phyloP scores from a whole-genome alignment of 139 green algal genomes.

The Zygnema circumcarinatum region DNA sequence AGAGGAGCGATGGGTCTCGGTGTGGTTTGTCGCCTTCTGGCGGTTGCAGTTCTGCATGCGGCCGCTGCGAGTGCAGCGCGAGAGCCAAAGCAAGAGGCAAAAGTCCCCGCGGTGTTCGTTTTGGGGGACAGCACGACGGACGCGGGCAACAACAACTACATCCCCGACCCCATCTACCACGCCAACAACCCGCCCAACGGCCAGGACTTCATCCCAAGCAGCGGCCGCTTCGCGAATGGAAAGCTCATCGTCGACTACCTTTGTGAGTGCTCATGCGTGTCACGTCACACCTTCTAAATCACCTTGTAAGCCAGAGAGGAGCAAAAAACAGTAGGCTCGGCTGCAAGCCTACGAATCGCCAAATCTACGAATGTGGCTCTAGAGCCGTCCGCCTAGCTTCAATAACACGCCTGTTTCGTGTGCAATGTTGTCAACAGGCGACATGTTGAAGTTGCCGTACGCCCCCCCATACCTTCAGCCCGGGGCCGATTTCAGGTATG shows the following conservation, averaged over 20 bases:
- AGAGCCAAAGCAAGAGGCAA: too few relatives aligned
- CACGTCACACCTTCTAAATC: too few relatives aligned
- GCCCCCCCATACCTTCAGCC: constrained; percentile 23
- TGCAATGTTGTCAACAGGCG: not conserved
- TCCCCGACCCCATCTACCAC: not conserved
- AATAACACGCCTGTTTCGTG: too few relatives aligned
- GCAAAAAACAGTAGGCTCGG: too few relatives aligned
- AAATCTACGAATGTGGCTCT: too few relatives aligned
- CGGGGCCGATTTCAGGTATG: constrained; percentile 16
- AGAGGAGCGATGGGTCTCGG: too few relatives aligned
- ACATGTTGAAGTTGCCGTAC: not conserved
- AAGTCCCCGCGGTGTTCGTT: not conserved
- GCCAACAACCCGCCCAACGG: constrained; percentile 17
- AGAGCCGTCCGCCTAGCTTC: too few relatives aligned
- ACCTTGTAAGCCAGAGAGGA: too few relatives aligned
- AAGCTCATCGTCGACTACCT: constrained; percentile 14
- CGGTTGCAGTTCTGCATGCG: too few relatives aligned
- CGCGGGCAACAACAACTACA: constrained; percentile 43
- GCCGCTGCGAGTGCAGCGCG: too few relatives aligned
- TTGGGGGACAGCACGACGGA: not conserved
- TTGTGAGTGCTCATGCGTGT: not conserved
- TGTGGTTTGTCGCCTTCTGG: too few relatives aligned
- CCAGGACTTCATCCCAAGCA: constrained; percentile 12
- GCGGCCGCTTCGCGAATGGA: not conserved
- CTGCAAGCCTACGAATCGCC: too few relatives aligned